Percentiles rank a stretch among this genome's conserved stretches.
Conservation (phyloP, 2,329 filamentous ascomycete genomes). For the Trichoderma polysporum region DNA sequence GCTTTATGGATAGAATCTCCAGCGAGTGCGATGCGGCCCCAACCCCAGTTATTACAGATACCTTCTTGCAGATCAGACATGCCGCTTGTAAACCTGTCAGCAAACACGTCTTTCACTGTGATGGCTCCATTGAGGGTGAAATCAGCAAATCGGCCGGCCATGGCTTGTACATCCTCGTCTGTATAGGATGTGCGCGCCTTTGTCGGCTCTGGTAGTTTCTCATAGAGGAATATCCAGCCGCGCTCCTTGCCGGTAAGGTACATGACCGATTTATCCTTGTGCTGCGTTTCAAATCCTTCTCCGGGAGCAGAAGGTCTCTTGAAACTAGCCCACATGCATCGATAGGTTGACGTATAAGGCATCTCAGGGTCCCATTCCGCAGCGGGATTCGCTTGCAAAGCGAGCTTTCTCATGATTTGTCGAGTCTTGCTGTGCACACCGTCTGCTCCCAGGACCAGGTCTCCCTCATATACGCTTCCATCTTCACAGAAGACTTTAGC, state of each 20-base stretch:
- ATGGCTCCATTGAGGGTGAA: constrained; percentile 26
- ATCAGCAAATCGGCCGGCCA: constrained; percentile 30
- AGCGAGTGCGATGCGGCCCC: constrained; percentile 36
- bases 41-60: constrained; percentile 37
- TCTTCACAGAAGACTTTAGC: constrained; percentile 36
- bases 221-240: constrained; percentile 36
- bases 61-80: constrained; percentile 40
- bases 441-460: constrained; percentile 44
- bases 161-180: constrained; percentile 28
- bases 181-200: constrained; percentile 29
- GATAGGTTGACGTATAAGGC: constrained; percentile 35
- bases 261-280: constrained; percentile 30
- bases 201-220: constrained; percentile 31
- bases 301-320: constrained; percentile 27
- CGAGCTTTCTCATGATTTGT: constrained; percentile 35
- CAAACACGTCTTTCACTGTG: constrained; percentile 34
- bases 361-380: constrained; percentile 28
- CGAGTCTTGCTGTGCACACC: constrained; percentile 43
- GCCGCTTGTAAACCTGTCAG: constrained; percentile 27
- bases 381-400: constrained; percentile 23
- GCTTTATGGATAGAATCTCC: constrained; percentile 42
- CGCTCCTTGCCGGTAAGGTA: constrained; percentile 32
- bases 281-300: constrained; percentile 34
- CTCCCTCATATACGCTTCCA: constrained; percentile 34
- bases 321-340: constrained; percentile 38